Evolutionary conservation across 164 flowering plant species (phyloP).

Genomic region (Aristolochia contorta): DNA sequence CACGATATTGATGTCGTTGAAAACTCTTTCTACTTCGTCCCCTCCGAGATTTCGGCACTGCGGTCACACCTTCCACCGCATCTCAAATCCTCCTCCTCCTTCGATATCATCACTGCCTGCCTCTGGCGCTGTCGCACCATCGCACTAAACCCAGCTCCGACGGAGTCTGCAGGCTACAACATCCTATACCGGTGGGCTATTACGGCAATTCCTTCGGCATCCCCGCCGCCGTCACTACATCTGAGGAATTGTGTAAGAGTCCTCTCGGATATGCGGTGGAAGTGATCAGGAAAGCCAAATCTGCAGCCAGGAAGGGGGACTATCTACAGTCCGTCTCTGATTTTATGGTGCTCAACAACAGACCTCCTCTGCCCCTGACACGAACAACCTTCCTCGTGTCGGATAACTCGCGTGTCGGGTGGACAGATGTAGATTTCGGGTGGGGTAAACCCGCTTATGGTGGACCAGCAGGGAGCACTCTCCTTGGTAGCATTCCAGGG

Average conservation of each 20-base stretch:
- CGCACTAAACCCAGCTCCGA: conserved; percentile 14
- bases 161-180: conserved; percentile 12
- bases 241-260: conserved; percentile 6
- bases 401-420: conserved; percentile 14
- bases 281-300: conserved; percentile 16
- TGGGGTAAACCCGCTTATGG: conserved; percentile 9
- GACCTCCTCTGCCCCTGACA: conserved; percentile 16
- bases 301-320: conserved; percentile 7
- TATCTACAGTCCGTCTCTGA: conserved; percentile 20
- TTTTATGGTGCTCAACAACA: conserved; percentile 16
- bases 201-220: conserved; percentile 19
- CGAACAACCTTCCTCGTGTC: conserved; percentile 32
- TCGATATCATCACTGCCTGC: conserved; percentile 24
- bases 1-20: conserved; percentile 5
- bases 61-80: conserved; percentile 11
- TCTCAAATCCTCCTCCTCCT: conserved; percentile 9
- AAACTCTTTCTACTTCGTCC: conserved; percentile 20
- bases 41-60: conserved; percentile 7
- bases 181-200: conserved; percentile 18
- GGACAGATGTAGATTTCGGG: background rate
- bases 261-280: conserved; percentile 22
- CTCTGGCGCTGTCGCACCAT: conserved; percentile 29
- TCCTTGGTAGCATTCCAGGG: background rate
- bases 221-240: conserved; percentile 11
- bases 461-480: conserved; percentile 1